Base-by-base conservation (phyloP, 2,329 filamentous ascomycete species). In the Trichophyton mentagrophytes region DNA sequence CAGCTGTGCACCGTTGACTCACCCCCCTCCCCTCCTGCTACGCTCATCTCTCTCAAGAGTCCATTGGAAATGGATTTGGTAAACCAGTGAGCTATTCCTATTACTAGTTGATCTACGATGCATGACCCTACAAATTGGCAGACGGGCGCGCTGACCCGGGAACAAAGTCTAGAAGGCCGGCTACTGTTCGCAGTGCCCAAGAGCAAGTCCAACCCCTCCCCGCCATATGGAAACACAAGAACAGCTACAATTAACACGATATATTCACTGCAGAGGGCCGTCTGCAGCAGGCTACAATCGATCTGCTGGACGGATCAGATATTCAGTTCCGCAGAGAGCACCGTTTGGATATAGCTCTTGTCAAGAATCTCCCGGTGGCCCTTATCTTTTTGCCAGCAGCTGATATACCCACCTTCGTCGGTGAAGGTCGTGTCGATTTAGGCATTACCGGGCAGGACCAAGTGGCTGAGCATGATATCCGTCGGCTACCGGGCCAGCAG, bases 141-240 rank as follows among this genome's bases (percentile, higher is more conserved):
- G 59, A n/a, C 25, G 22, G 49, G 40, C 3, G 13, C 22, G 49
- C 62, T 63, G 51, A 64, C 65, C 72, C 74, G 40, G 11, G 40
- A 69, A 74, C 71, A 67, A 66, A 95, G 90, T 79, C 82, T 96
- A 72, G 90, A 93, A 80, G 91, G 92, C 71, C 88, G 93, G 66
- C 82, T 97, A 61, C 83, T 97, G 64, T 96, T 99, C 72, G 93
- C 93, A 64, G 89, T 99, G n/a, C 93, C 93, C 63, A 99, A 99
- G 79, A 99, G 90, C 91, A 79, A 79, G 88, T 84, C 60, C 58
- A 59, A 65, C 58, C 63, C 20, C 55, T 61, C 66, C 97, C 61
- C 83, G 97, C 65, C 96, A 97, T 72, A 13, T 38, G 9, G 33
- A 38, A 38, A 38, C 9, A 93, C 93, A 64, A 99, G 79, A 97